phyloP scores from a whole-genome alignment of 805 yeast species.

The Zygoascus bituminiphila region DNA sequence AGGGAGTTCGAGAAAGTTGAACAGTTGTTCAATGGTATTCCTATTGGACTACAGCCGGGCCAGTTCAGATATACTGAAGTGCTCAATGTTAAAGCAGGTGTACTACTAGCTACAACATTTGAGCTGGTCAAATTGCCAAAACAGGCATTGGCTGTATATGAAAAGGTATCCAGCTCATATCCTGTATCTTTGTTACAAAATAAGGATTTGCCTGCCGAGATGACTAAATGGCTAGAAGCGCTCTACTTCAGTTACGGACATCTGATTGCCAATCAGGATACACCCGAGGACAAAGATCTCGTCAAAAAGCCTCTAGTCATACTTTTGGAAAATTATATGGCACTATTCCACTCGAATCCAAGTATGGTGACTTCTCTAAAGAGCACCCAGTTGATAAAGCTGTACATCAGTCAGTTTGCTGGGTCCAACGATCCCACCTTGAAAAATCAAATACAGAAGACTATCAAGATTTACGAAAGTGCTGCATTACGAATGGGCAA shows the following conservation, averaged over 20 bases:
- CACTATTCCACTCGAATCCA: background rate
- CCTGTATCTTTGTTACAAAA: background rate
- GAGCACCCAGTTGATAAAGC: background rate
- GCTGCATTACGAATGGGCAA: slow-evolving; percentile 11
- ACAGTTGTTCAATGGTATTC: slow-evolving; percentile 6
- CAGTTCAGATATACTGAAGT: slow-evolving; percentile 13
- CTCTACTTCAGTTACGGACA: slow-evolving; percentile 19
- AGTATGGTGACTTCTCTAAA: background rate
- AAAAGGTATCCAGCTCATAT: slow-evolving; percentile 1
- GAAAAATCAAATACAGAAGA: slow-evolving; percentile 11
- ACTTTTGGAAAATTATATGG: background rate
- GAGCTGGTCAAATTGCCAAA: slow-evolving; percentile 14
- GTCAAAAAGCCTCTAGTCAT: background rate
- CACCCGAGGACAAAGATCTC: background rate
- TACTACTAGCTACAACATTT: slow-evolving; percentile 20
- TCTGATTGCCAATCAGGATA: background rate
- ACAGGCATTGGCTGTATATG: slow-evolving; percentile 16
- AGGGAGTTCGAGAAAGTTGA: slow-evolving; percentile 14
- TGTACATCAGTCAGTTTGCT: background rate
- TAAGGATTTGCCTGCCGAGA: slow-evolving; percentile 20
- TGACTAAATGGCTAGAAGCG: slow-evolving; percentile 35
- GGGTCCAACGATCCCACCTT: background rate
- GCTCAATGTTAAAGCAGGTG: slow-evolving; percentile 15
- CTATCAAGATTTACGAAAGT: slow-evolving; percentile 10
- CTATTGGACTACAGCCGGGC: background rate